phyloP scores from a whole-genome alignment of 169 alveolate species.

The Cryptosporidium viatorum region DNA sequence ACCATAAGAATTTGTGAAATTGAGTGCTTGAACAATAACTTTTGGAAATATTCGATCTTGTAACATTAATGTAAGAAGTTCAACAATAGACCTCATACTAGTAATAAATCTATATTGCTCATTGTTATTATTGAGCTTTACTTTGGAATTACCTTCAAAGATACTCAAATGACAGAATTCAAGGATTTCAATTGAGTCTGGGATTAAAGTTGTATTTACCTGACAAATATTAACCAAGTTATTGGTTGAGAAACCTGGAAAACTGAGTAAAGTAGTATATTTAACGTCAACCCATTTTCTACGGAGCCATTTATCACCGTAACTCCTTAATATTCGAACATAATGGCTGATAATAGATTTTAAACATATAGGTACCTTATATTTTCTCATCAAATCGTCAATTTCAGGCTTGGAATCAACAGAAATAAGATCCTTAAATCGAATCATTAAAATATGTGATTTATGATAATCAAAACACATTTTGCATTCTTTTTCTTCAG shows the following conservation, averaged over 20 bases:
- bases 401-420: constrained; percentile 17
- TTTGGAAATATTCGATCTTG: constrained; percentile 71
- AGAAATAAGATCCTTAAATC: constrained; percentile 32
- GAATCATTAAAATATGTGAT: constrained; percentile 48
- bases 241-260: constrained; percentile 74
- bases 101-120: constrained; percentile 60
- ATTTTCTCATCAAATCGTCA: constrained; percentile 46
- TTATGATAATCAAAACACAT: constrained; percentile 70
- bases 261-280: constrained; percentile 65
- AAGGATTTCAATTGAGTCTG: constrained; percentile 68
- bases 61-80: constrained; percentile 61
- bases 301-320: constrained; percentile 60
- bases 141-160: constrained; percentile 40
- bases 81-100: constrained; percentile 74
- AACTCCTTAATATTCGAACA: constrained; percentile 37
- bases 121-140: constrained; percentile 22
- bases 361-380: constrained; percentile 53
- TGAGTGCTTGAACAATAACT: constrained; percentile 64
- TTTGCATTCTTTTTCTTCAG: constrained; percentile 40
- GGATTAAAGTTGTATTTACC: constrained; percentile 73
- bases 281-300: constrained; percentile 68
- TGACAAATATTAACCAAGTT: constrained; percentile 70
- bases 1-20: constrained; percentile 65
- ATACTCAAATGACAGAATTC: constrained; percentile 70
- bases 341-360: constrained; percentile 45